phyloP scores from a whole-genome alignment of 768 basidiomycete species.

The Termitomyces sp. region DNA sequence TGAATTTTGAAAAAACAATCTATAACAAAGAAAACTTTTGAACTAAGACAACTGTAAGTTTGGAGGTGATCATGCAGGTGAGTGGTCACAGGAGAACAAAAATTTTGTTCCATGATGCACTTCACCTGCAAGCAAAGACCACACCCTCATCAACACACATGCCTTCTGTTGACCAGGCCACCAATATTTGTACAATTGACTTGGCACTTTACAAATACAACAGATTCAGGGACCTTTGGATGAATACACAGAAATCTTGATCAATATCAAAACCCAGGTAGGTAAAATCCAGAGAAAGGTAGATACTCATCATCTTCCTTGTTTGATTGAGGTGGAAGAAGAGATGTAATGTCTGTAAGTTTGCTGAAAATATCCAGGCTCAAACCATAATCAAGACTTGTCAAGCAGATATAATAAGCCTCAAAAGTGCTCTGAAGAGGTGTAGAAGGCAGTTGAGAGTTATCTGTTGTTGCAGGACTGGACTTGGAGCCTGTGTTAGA shows the following conservation, averaged over 20 bases:
- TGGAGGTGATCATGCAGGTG: too few species aligned
- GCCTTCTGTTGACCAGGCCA: too few species aligned
- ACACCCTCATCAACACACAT: too few species aligned
- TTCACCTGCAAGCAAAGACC: too few species aligned
- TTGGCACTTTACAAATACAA: not conserved
- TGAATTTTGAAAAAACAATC: too few species aligned
- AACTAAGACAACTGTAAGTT: too few species aligned
- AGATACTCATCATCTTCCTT: constrained; percentile 14
- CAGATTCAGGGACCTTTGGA: not conserved
- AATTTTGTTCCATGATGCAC: too few species aligned
- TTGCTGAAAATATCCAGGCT: constrained; percentile 4
- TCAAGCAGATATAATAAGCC: constrained; percentile 11
- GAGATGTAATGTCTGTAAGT: constrained; percentile 7
- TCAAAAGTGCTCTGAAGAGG: not conserved
- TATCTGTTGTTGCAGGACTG: constrained; percentile 9
- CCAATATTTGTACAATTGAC: too few species aligned
- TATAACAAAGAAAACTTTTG: too few species aligned
- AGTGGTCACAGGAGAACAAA: too few species aligned
- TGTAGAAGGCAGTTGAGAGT: constrained; percentile 12
- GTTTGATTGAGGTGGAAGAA: constrained; percentile 5
- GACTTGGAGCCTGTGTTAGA: constrained; percentile 2
- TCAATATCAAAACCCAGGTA: constrained; percentile 13
- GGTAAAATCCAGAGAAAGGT: constrained; percentile 9
- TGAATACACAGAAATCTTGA: not conserved
- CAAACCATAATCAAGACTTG: constrained; percentile 5